Evolutionary conservation across 306 rosid genomes (phyloP), one percentile per base, ranked within the genome.

Genomic region (Sophora flavescens): DNA sequence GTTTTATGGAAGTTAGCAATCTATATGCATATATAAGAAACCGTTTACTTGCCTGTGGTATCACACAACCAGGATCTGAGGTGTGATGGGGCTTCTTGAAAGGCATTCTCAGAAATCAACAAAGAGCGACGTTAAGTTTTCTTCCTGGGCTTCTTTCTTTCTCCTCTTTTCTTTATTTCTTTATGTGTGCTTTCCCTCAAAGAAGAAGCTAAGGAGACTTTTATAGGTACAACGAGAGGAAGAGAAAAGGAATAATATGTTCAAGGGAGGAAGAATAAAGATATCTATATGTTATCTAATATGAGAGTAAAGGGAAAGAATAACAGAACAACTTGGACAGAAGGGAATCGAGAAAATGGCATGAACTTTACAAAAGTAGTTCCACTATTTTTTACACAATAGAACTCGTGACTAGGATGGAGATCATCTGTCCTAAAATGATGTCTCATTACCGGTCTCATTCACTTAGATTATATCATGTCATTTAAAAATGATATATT

Each of bases 41-140:
- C 32, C 13, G 45, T 66, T n/a, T 10, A 81, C 68, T 68, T 52
- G 4, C 84, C 72, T 0, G 0, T 13, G 11, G 11, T 1, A 0
- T 0, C 8, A 59, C 32, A 17, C 0, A 4, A 0, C 0, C 1
- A 6, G 0, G 0, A 0, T 75, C 56, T 8, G 77, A 0, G 17
- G 38, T 62, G 56, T 81, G 81, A 53, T 81, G 85, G 17, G 85
- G 85, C 74, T 69, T 81, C 71, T 35, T 81, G 81, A 62, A 75
- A 75, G 81, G 28, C 85, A 81, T 81, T n/a, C 16, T 13, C 13
- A 68, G 36, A 80, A 47, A 60, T 16, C 66, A 58, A 79, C 47
- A 56, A 80, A 63, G 42, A 5, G 6, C 22, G 35, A 38, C 4
- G 65, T 76, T 22, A 22, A 22, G 0, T 22, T 45, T 6, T 77